Percentiles rank a stretch among this genome's conserved stretches.
These are phyloP conservation scores for Halteria grandinella DNA, from an alignment of 73 alveolate genomes.

Conservation along the genomic window DNA sequence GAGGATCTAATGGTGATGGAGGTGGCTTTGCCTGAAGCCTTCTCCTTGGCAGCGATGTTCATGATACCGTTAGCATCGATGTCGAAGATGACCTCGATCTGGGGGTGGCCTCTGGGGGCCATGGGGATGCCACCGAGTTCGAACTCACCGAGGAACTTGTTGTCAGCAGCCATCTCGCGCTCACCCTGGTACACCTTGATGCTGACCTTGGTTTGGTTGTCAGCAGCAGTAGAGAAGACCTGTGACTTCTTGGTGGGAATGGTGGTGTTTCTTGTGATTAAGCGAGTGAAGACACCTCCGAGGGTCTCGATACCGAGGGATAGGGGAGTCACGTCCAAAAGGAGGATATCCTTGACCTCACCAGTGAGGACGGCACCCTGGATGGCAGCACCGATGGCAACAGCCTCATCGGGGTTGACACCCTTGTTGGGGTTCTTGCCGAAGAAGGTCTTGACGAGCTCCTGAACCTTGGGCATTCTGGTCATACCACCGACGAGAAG, in stretches of 20 bases:
- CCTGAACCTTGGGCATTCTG: slow-evolving; percentile 96
- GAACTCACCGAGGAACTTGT: slow-evolving; percentile 93
- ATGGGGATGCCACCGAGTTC: slow-evolving; percentile 94
- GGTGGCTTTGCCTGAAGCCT: slow-evolving; percentile 90
- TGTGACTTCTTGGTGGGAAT: slow-evolving; percentile 98
- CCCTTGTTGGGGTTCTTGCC: slow-evolving; percentile 82
- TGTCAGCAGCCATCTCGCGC: slow-evolving; percentile 95
- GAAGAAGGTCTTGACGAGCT: slow-evolving; percentile 85
- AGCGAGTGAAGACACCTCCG: slow-evolving; percentile 95
- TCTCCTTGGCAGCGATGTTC: slow-evolving; percentile 98
- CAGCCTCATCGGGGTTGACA: slow-evolving; percentile 98
- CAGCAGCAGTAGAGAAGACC: slow-evolving; percentile 95
- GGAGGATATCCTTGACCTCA: slow-evolving; percentile 88
- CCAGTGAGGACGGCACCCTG: slow-evolving; percentile 97
- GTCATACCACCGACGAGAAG: slow-evolving; percentile 98
- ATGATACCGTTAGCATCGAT: slow-evolving; percentile 98
- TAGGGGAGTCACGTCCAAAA: slow-evolving; percentile 98
- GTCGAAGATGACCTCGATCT: slow-evolving; percentile 97
- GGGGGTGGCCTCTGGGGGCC: slow-evolving; percentile 92
- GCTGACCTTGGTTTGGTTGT: slow-evolving; percentile 93
- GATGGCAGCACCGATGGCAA: slow-evolving; percentile 99
- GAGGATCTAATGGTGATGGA: slow-evolving; percentile 88
- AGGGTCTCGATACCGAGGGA: slow-evolving; percentile 96
- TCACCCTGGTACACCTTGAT: slow-evolving; percentile 98
- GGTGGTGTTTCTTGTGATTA: slow-evolving; percentile 96